Evolutionary conservation across 805 yeast species (phyloP).

Genomic region (Starmerella cellae): DNA sequence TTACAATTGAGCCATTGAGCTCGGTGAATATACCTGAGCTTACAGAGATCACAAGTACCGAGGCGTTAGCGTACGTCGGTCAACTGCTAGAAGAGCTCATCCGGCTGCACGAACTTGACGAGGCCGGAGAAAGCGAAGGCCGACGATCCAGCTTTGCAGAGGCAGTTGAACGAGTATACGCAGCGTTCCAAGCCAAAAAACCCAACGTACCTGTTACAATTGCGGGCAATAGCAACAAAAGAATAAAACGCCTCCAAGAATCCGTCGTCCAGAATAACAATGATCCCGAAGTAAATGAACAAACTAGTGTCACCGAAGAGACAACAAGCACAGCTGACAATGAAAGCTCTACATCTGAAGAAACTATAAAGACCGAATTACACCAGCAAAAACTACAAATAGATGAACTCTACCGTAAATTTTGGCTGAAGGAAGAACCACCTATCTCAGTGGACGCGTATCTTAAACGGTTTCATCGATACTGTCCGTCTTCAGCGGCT

Average conservation of each 20-base stretch:
- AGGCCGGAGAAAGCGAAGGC: background rate
- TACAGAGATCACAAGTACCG: slow-evolving; percentile 13
- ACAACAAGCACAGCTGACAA: background rate
- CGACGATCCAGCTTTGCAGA: slow-evolving; percentile 16
- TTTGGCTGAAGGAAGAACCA: slow-evolving; percentile 22
- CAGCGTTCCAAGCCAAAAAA: background rate
- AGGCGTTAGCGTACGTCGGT: slow-evolving; percentile 21
- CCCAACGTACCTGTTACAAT: no score
- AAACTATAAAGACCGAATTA: background rate
- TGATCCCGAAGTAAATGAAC: background rate
- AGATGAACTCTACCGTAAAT: slow-evolving; percentile 14
- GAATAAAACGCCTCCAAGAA: no score
- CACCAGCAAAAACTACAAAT: background rate
- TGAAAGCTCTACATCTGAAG: background rate
- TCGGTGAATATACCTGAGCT: slow-evolving; percentile 4
- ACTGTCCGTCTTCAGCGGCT: slow-evolving; percentile 30
- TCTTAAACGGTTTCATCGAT: slow-evolving; percentile 29
- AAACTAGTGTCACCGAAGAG: background rate
- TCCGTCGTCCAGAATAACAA: background rate
- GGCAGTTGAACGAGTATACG: slow-evolving; percentile 6
- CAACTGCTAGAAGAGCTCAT: slow-evolving; percentile 18
- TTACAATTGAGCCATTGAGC: background rate
- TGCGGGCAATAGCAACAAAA: no score
- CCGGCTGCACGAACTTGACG: slow-evolving; percentile 14
- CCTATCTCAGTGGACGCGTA: slow-evolving; percentile 25